Evolutionary conservation across 192 early-diverging fungal species (phyloP).

Genomic region (Coemansia sp.): DNA sequence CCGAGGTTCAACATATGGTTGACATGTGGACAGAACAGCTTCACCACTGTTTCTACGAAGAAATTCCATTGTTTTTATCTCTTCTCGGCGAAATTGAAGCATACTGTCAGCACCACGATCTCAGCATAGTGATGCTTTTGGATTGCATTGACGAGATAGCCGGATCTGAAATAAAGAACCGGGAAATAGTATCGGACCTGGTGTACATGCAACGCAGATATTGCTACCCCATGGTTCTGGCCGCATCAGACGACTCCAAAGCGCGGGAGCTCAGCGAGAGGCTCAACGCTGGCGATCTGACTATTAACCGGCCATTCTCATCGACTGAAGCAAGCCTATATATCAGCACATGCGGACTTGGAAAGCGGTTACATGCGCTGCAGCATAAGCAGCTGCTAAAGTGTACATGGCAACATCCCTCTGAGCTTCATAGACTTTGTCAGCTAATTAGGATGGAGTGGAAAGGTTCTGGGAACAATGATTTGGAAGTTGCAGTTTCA

Average conservation of each 20-base stretch:
- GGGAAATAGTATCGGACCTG: slow-evolving; percentile 3
- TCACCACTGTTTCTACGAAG: not conserved
- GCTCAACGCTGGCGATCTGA: slow-evolving; percentile 8
- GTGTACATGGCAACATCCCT: slow-evolving; percentile 22
- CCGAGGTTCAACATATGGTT: slow-evolving; percentile 8
- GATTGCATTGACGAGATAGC: slow-evolving; percentile 16
- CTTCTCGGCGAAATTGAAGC: slow-evolving; percentile 6
- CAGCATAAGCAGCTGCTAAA: slow-evolving; percentile 21
- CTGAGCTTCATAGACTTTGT: slow-evolving; percentile 15
- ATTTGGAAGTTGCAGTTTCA: not conserved
- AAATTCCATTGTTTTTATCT: not conserved
- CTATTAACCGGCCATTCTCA: slow-evolving; percentile 2
- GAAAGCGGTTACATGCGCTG: not conserved
- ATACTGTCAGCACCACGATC: slow-evolving; percentile 9
- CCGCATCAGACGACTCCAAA: slow-evolving; percentile 23
- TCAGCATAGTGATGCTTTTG: slow-evolving; percentile 16
- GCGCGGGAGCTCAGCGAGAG: slow-evolving; percentile 5
- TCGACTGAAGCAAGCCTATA: slow-evolving; percentile 13
- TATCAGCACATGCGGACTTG: not conserved
- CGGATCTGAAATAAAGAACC: not conserved
- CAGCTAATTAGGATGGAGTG: not conserved
- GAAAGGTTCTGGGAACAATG: not conserved
- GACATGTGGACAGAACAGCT: slow-evolving; percentile 9
- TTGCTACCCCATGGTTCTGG: slow-evolving; percentile 8
- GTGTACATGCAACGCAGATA: slow-evolving; percentile 9